phyloP scores from a whole-genome alignment of 139 green algal genomes.

The Chlamydomonas applanata region DNA sequence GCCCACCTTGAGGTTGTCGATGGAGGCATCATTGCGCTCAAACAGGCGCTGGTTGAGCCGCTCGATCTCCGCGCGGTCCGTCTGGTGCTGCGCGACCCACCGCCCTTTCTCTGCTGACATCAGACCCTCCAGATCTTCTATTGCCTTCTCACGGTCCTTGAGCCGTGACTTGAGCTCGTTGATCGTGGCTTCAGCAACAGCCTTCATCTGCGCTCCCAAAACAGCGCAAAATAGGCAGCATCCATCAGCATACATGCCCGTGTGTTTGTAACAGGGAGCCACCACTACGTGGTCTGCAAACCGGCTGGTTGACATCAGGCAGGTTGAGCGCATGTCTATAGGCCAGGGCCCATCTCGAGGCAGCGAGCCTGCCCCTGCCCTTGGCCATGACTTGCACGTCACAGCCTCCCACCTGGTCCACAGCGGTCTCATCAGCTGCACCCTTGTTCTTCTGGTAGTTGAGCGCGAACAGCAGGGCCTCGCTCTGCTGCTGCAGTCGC shows the following conservation, averaged over 20 bases:
- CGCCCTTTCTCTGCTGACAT: constrained; percentile 14
- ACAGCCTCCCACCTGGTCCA: constrained; percentile 21
- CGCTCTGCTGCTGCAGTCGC: constrained; percentile 46
- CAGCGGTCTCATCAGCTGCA: constrained; percentile 29
- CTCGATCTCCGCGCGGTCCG: constrained; percentile 55
- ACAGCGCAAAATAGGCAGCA: background rate
- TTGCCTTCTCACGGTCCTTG: constrained; percentile 43
- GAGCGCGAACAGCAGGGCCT: constrained; percentile 43
- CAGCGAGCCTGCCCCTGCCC: no score
- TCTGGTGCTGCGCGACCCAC: constrained; percentile 42
- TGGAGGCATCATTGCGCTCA: constrained; percentile 39
- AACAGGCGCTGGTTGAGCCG: constrained; percentile 58
- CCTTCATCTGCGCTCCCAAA: constrained; percentile 40
- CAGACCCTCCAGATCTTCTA: constrained; percentile 23
- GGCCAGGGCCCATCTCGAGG: no score
- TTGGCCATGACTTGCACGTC: no score
- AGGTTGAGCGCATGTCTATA: no score
- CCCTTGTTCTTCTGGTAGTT: constrained; percentile 20
- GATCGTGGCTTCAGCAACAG: constrained; percentile 62
- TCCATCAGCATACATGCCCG: background rate
- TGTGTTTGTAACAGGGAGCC: background rate
- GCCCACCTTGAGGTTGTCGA: constrained; percentile 47
- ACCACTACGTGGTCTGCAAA: no score
- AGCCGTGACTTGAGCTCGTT: constrained; percentile 54
- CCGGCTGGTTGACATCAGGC: no score